These are phyloP conservation scores for Voacanga thouarsii DNA, from an alignment of 257 asterid species.

Conservation along the genomic window DNA sequence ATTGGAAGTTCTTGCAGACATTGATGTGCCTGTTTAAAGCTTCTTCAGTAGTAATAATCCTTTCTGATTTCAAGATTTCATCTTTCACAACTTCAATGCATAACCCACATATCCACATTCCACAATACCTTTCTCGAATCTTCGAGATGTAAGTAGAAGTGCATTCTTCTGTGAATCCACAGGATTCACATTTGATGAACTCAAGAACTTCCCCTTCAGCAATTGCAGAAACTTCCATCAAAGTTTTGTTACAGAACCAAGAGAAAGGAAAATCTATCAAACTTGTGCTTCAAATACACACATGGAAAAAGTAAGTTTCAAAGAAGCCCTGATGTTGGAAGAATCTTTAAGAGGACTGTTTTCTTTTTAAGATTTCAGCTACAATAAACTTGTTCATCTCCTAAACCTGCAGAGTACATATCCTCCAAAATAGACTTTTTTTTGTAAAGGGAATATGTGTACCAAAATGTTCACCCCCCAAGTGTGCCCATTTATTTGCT, in stretches of 20 bases:
- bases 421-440: neutral
- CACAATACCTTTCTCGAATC: conserved; percentile 24
- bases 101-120: conserved; percentile 27
- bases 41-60: conserved; percentile 14
- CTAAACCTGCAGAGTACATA: neutral
- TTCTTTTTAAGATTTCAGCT: neutral
- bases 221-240: conserved; percentile 1
- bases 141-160: conserved; percentile 18
- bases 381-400: neutral
- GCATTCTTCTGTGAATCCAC: conserved; percentile 34
- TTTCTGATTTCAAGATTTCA: conserved; percentile 22
- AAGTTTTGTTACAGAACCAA: neutral
- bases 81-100: conserved; percentile 29
- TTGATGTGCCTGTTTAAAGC: conserved; percentile 23
- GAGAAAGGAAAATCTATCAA: neutral
- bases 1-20: conserved; percentile 24
- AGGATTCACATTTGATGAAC: conserved; percentile 26
- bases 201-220: conserved; percentile 6
- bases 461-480: neutral
- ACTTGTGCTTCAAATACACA: neutral
- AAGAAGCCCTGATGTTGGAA: neutral
- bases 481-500: neutral
- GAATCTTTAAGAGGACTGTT: neutral
- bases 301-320: neutral
- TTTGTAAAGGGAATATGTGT: conserved; percentile 3